phyloP scores from a whole-genome alignment of 768 basidiomycete genomes.

The Podaxis mareebaensis region DNA sequence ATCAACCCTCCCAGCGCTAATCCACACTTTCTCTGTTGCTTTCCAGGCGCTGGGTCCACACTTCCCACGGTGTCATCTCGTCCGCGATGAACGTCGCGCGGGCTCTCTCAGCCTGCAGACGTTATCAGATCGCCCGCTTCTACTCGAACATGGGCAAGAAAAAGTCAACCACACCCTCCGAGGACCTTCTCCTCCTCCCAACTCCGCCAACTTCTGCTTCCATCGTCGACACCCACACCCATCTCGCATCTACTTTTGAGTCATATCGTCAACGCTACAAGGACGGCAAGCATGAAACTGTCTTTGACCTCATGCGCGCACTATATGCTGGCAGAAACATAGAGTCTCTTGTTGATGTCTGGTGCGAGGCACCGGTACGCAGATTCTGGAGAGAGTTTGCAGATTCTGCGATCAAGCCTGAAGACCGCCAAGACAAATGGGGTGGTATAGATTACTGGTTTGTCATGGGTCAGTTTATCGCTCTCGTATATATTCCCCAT shows the following conservation, averaged over 20 bases:
- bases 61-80: conserved; percentile 1
- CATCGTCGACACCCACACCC: conserved; percentile 85
- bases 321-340: conserved; percentile 61
- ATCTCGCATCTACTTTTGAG: conserved; percentile 73
- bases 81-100: neutral
- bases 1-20: neutral
- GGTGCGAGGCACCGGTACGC: conserved; percentile 81
- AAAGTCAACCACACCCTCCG: conserved; percentile 36
- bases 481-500: conserved; percentile 4
- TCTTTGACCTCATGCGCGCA: conserved; percentile 69
- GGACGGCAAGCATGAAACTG: conserved; percentile 41
- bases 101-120: neutral
- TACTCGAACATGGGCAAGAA: conserved; percentile 37
- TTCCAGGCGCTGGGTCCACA: neutral
- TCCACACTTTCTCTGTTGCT: neutral
- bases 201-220: conserved; percentile 32
- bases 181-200: conserved; percentile 39
- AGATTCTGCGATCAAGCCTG: conserved; percentile 58
- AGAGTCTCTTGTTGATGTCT: conserved; percentile 78
- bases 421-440: conserved; percentile 56
- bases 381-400: conserved; percentile 69
- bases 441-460: conserved; percentile 78
- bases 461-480: conserved; percentile 61
- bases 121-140: neutral
- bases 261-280: conserved; percentile 65